These are phyloP conservation scores for Mariannaea sp. DNA, from an alignment of 2,329 filamentous ascomycete species.

Conservation along the genomic window DNA sequence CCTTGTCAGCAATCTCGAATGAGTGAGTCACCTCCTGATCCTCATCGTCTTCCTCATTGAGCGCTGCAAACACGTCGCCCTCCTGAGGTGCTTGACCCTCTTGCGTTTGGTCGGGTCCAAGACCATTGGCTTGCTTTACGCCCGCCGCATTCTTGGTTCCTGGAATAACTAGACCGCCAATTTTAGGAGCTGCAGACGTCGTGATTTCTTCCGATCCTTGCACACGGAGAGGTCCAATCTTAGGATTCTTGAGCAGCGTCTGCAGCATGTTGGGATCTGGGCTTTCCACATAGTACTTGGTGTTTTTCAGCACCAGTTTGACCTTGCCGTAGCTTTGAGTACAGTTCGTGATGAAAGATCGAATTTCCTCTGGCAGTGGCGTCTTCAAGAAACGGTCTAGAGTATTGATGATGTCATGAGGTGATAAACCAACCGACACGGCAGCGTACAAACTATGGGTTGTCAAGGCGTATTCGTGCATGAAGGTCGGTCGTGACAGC, in stretches of 20 bases:
- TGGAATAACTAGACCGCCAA: conserved; percentile 86
- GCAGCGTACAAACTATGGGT: conserved; percentile 94
- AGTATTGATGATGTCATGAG: conserved; percentile 86
- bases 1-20: conserved; percentile 84
- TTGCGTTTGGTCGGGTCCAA: conserved; percentile 47
- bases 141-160: conserved; percentile 93
- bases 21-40: conserved; percentile 87
- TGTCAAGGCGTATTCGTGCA: conserved; percentile 93
- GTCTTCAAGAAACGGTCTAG: conserved; percentile 90
- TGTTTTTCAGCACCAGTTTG: conserved; percentile 92
- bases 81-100: conserved; percentile 59
- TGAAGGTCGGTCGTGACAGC: conserved; percentile 82
- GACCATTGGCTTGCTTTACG: conserved; percentile 70
- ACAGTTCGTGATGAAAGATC: conserved; percentile 76
- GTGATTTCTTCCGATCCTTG: conserved; percentile 75
- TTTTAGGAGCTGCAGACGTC: conserved; percentile 81
- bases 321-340: conserved; percentile 95
- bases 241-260: conserved; percentile 79
- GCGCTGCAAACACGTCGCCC: conserved; percentile 71
- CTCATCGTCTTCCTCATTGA: conserved; percentile 86
- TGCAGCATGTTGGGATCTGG: conserved; percentile 86
- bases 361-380: conserved; percentile 78
- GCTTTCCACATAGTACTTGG: conserved; percentile 92
- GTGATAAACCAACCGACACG: conserved; percentile 89
- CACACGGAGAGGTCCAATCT: conserved; percentile 79